phyloP scores from a whole-genome alignment of 202 grass and related monocot genomes.

The Hordeum pubiflorum region DNA sequence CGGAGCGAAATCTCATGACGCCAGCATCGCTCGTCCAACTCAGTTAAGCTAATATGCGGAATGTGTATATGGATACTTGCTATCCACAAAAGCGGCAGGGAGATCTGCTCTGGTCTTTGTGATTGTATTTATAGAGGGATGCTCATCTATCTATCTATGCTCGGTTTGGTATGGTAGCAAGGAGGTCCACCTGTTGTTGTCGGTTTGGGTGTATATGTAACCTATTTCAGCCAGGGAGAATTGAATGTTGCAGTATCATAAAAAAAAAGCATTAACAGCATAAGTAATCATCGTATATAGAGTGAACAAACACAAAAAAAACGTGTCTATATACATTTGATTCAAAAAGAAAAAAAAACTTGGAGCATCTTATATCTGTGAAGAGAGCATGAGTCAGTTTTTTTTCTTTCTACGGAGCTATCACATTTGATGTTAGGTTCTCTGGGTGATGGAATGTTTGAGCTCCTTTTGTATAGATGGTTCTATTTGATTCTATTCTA shows the following conservation, averaged over 20 bases:
- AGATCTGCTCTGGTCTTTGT: slow-evolving; percentile 3
- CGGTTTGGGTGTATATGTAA: slow-evolving; percentile 37
- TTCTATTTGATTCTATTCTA: too few relatives aligned
- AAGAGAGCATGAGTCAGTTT: too few relatives aligned
- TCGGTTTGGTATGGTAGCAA: neutral
- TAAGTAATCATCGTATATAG: neutral
- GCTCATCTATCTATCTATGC: neutral
- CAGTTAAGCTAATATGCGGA: slow-evolving; percentile 6
- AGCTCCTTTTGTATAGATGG: too few relatives aligned
- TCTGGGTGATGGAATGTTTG: too few relatives aligned
- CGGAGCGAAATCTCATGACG: neutral
- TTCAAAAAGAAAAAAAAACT: too few relatives aligned
- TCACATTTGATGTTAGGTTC: too few relatives aligned
- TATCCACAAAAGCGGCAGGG: neutral
- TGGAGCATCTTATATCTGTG: too few relatives aligned
- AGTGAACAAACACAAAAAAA: too few relatives aligned
- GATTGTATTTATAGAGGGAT: slow-evolving; percentile 8
- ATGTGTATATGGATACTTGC: slow-evolving; percentile 17
- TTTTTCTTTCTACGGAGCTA: too few relatives aligned
- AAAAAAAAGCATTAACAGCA: neutral
- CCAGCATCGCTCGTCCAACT: neutral
- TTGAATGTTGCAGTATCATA: neutral
- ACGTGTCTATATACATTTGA: too few relatives aligned
- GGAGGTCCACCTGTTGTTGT: slow-evolving; percentile 15
- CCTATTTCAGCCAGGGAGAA: slow-evolving; percentile 10